phyloP scores from a whole-genome alignment of 768 basidiomycete species.

The Pulveroboletus ravenelii region DNA sequence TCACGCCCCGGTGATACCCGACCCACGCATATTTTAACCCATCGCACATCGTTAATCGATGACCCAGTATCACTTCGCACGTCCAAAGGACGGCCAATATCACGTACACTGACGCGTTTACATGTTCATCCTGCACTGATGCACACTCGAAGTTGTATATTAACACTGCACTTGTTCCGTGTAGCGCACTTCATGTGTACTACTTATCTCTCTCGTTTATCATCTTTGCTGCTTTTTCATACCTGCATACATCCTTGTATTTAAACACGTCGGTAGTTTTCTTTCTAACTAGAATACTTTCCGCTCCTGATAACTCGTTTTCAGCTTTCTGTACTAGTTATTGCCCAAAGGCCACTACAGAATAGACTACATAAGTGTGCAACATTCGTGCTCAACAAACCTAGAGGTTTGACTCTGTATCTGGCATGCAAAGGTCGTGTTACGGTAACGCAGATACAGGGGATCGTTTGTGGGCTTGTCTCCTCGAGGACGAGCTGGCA shows the following conservation, averaged over 20 bases:
- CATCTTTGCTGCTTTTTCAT: background rate
- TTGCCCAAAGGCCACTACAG: slow-evolving; percentile 10
- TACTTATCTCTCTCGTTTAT: slow-evolving; percentile 1
- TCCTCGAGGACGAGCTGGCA: too few relatives aligned
- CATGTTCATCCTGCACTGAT: slow-evolving; percentile 3
- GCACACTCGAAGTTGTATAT: slow-evolving; percentile 8
- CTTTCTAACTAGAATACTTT: slow-evolving; percentile 3
- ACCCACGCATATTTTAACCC: slow-evolving; percentile 11
- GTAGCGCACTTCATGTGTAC: slow-evolving; percentile 7
- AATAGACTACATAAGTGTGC: background rate
- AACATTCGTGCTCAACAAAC: background rate
- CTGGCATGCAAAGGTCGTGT: too few relatives aligned
- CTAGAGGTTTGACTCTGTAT: too few relatives aligned
- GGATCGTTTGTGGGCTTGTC: too few relatives aligned
- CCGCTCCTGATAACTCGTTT: background rate
- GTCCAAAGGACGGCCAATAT: background rate
- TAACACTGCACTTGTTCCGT: background rate
- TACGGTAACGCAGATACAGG: too few relatives aligned
- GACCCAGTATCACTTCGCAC: background rate
- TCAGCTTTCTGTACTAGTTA: slow-evolving; percentile 13
- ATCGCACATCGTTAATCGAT: slow-evolving; percentile 13
- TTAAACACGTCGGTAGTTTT: background rate
- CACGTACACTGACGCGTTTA: background rate
- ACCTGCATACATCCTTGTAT: background rate
- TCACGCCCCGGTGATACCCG: background rate